Conservation (phyloP, 495 filamentous ascomycete genomes). For the Amphirosellinia nigrospora region DNA sequence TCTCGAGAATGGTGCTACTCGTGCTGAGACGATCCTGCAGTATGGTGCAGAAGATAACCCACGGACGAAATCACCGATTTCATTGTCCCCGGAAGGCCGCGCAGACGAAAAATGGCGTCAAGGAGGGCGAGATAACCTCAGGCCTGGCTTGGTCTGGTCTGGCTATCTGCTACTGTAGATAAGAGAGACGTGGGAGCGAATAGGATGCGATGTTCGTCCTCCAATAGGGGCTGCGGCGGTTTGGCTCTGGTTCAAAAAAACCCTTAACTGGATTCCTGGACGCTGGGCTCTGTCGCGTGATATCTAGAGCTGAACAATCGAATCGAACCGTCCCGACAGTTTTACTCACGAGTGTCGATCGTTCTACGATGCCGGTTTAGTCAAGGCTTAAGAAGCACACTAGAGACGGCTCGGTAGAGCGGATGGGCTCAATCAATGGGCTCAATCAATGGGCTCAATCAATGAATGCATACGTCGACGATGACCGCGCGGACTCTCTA, state of each 20-base stretch:
- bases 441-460: too few relatives aligned
- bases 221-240: slow-evolving; percentile 7
- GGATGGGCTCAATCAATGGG: too few relatives aligned
- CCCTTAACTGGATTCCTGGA: slow-evolving; percentile 7
- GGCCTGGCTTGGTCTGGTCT: neutral
- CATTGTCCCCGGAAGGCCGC: slow-evolving; percentile 6
- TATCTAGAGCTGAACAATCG: slow-evolving; percentile 11
- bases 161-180: slow-evolving; percentile 22
- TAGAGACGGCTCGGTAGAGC: neutral
- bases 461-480: slow-evolving; percentile 2
- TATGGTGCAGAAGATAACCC: slow-evolving; percentile 25
- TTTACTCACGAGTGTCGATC: slow-evolving; percentile 6
- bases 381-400: slow-evolving; percentile 11
- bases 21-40: slow-evolving; percentile 22
- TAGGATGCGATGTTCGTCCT: slow-evolving; percentile 15
- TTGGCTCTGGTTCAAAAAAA: neutral
- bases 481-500: neutral
- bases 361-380: slow-evolving; percentile 12
- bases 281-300: slow-evolving; percentile 6
- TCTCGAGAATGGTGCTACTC: slow-evolving; percentile 20
- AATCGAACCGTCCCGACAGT: neutral
- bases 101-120: slow-evolving; percentile 20
- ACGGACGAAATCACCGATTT: neutral
- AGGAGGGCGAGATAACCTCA: slow-evolving; percentile 22
- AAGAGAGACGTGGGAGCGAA: slow-evolving; percentile 25